Conservation (phyloP, 1,284 basidiomycete genomes). For the Moesziomyces antarcticus region DNA sequence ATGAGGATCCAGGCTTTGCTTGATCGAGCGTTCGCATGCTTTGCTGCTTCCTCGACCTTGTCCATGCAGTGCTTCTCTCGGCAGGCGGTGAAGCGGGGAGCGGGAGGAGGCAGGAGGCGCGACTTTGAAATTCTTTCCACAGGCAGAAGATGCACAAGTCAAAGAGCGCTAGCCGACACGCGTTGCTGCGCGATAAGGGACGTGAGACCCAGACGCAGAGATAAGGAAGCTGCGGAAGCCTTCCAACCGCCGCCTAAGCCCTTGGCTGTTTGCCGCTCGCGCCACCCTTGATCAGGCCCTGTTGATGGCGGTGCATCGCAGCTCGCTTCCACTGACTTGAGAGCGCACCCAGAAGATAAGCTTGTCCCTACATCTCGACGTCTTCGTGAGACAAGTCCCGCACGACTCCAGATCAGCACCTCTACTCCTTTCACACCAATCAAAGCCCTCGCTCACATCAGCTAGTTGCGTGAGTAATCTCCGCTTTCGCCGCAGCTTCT, state of each 20-base stretch:
- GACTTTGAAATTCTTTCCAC: neutral
- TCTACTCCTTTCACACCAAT: too few relatives aligned
- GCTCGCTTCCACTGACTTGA: neutral
- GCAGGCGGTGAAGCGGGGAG: too few relatives aligned
- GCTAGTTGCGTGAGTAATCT: slow-evolving; percentile 5
- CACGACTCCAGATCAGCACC: too few relatives aligned
- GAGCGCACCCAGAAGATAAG: slow-evolving; percentile 21
- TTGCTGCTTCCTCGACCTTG: too few relatives aligned
- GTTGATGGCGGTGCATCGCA: too few relatives aligned
- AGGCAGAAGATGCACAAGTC: slow-evolving; percentile 25
- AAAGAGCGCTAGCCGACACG: slow-evolving; percentile 19
- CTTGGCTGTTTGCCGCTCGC: too few relatives aligned
- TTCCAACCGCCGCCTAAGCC: too few relatives aligned
- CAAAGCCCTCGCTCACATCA: neutral
- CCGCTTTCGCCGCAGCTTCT: slow-evolving; percentile 20
- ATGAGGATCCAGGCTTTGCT: slow-evolving; percentile 1
- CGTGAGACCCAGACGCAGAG: slow-evolving; percentile 3
- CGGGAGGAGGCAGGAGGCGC: too few relatives aligned
- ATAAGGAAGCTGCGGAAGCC: slow-evolving; percentile 15
- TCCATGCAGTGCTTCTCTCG: too few relatives aligned
- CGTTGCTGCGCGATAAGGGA: neutral
- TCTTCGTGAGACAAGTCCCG: neutral
- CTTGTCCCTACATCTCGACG: neutral
- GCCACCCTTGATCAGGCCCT: too few relatives aligned
- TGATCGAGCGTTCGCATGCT: too few relatives aligned